Conservation (phyloP, 441 rosid genomes). For the Hura crepitans region DNA sequence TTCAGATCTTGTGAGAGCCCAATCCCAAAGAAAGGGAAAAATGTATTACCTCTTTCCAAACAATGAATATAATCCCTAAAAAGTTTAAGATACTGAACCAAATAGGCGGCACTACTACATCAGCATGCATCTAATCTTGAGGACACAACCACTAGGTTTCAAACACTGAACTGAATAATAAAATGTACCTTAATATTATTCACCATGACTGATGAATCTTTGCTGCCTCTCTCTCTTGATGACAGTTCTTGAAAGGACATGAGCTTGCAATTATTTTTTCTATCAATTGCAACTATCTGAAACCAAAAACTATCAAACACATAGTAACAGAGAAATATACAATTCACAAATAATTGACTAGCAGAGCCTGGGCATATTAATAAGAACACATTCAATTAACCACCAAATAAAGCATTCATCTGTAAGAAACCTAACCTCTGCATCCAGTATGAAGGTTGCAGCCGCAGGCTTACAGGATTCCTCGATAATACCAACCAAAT, state of each 20-base stretch:
- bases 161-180: not conserved
- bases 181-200: constrained; percentile 60
- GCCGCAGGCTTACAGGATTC: constrained; percentile 56
- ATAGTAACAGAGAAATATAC: constrained; percentile 11
- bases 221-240: constrained; percentile 81
- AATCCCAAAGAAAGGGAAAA: too few species aligned
- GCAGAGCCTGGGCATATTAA: not conserved
- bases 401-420: constrained; percentile 13
- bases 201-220: constrained; percentile 48
- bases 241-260: constrained; percentile 95
- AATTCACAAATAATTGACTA: constrained; percentile 1
- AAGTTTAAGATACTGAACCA: too few species aligned
- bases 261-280: constrained; percentile 64
- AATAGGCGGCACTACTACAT: constrained; percentile 7
- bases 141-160: constrained; percentile 2
- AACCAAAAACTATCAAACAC: constrained; percentile 19
- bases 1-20: not conserved
- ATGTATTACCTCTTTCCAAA: not conserved
- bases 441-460: constrained; percentile 67
- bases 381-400: not conserved
- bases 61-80: not conserved
- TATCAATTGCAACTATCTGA: constrained; percentile 85
- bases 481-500: constrained; percentile 52
- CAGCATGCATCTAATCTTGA: constrained; percentile 13
- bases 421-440: constrained; percentile 57